Evolutionary conservation across 2,329 filamentous ascomycete species (phyloP).

Genomic region (Nectriaceae sp.): DNA sequence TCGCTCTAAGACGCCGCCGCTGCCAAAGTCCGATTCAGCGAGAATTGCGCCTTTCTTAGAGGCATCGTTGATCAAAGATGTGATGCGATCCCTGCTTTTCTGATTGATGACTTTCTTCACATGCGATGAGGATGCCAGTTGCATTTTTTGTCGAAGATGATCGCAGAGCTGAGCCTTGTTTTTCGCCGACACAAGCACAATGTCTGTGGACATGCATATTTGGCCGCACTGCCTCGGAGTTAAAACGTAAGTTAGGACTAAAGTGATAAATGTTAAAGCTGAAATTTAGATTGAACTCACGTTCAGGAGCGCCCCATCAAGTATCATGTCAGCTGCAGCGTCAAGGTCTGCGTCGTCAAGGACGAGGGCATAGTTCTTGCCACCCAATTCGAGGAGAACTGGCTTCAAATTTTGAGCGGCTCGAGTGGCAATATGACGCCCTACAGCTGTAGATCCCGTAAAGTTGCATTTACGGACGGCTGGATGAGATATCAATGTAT

Average conservation of each 20-base stretch:
- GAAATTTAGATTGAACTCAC: too few relatives aligned
- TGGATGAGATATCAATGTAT: conserved; percentile 34
- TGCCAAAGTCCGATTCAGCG: background rate
- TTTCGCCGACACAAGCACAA: background rate
- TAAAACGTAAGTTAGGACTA: too few relatives aligned
- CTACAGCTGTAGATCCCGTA: conserved; percentile 40
- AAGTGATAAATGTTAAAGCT: too few relatives aligned
- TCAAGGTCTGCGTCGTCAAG: conserved; percentile 43
- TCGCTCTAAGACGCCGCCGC: background rate
- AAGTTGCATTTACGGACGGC: conserved; percentile 41
- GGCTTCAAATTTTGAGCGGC: conserved; percentile 39
- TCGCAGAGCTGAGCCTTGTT: background rate
- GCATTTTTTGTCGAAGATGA: background rate
- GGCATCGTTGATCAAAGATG: background rate
- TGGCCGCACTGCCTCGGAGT: background rate
- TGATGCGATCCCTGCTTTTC: background rate
- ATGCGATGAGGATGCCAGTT: background rate
- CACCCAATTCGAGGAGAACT: conserved; percentile 39
- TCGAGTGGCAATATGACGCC: conserved; percentile 35
- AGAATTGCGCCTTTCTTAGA: background rate
- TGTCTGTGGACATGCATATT: background rate
- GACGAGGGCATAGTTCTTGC: conserved; percentile 41
- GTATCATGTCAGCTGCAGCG: conserved; percentile 27
- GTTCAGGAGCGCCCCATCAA: background rate
- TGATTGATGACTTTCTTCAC: background rate